A percentile compares a stretch with the other conserved stretches of the same genome.
Evolutionary conservation across 1,284 basidiomycete species (phyloP).

Genomic region (Meira miltonrushii): DNA sequence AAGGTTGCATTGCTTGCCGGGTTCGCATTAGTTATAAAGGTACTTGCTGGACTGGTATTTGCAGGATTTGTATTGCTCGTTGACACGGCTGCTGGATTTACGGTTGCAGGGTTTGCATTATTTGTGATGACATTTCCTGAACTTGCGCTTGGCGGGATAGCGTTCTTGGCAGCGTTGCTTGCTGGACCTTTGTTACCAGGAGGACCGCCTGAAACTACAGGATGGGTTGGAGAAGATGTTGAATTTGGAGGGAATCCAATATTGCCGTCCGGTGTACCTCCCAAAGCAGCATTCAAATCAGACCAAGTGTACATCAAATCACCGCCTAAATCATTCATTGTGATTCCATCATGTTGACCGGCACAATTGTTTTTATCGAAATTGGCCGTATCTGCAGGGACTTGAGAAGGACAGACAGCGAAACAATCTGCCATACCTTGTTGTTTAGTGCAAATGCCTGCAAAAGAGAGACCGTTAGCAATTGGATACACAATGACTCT

Average conservation of each 20-base stretch:
- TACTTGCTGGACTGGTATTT: background rate
- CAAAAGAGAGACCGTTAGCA: no score
- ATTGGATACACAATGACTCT: no score
- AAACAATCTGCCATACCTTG: constrained; percentile 5
- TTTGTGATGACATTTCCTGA: background rate
- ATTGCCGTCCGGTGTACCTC: no score
- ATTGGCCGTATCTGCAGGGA: background rate
- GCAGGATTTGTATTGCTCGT: background rate
- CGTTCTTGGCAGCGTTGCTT: no score
- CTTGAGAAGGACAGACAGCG: background rate
- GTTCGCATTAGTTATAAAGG: no score
- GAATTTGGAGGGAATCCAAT: background rate
- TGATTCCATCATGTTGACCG: background rate
- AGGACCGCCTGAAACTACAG: background rate
- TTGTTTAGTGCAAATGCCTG: constrained; percentile 10
- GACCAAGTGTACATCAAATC: constrained; percentile 6
- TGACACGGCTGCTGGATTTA: background rate
- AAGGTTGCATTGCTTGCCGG: no score
- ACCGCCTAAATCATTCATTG: background rate
- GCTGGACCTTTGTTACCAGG: background rate
- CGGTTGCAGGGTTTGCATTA: background rate
- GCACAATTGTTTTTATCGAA: constrained; percentile 5
- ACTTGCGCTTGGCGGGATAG: background rate
- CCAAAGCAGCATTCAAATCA: no score
- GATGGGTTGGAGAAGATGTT: background rate